These are phyloP conservation scores for Termitomyces sp. DNA, from an alignment of 768 basidiomycete genomes.

Conservation along the genomic window DNA sequence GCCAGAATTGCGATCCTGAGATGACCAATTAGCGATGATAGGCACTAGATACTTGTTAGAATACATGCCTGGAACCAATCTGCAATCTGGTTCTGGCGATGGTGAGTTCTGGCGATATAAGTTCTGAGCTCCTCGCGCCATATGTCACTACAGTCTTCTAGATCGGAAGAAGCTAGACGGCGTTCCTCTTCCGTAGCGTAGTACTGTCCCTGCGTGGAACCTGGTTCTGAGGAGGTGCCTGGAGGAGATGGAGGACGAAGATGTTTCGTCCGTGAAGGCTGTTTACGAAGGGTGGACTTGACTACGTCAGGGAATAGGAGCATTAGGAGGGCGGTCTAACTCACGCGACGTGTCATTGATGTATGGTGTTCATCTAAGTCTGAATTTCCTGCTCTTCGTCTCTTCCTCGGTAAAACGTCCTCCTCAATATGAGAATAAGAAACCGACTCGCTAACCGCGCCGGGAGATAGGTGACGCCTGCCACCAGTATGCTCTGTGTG, in stretches of 20 bases:
- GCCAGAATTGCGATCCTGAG: conserved; percentile 64
- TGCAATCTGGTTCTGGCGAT: conserved; percentile 69
- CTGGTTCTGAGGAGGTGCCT: conserved; percentile 22
- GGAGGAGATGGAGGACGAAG: conserved; percentile 24
- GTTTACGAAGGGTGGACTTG: conserved; percentile 40
- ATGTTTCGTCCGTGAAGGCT: conserved; percentile 35
- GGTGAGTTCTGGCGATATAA: conserved; percentile 70
- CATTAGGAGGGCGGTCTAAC: conserved; percentile 22
- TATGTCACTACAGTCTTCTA: conserved; percentile 77
- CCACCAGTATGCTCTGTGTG: conserved; percentile 22
- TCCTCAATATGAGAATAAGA: conserved; percentile 23
- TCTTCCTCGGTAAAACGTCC: conserved; percentile 38
- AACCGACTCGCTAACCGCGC: conserved; percentile 33
- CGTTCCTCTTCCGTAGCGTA: conserved; percentile 37
- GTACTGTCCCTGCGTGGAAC: conserved; percentile 24
- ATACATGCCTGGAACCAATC: conserved; percentile 69
- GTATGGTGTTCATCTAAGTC: conserved; percentile 55
- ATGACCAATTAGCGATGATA: conserved; percentile 2
- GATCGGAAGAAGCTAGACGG: conserved; percentile 63
- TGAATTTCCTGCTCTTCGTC: conserved; percentile 43
- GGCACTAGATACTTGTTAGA: neutral
- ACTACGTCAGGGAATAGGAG: neutral
- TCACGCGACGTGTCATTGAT: conserved; percentile 44
- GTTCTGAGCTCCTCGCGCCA: conserved; percentile 70
- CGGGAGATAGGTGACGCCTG: conserved; percentile 33